Base-by-base conservation (phyloP, 768 basidiomycete genomes). In the Mycena vitilis region DNA sequence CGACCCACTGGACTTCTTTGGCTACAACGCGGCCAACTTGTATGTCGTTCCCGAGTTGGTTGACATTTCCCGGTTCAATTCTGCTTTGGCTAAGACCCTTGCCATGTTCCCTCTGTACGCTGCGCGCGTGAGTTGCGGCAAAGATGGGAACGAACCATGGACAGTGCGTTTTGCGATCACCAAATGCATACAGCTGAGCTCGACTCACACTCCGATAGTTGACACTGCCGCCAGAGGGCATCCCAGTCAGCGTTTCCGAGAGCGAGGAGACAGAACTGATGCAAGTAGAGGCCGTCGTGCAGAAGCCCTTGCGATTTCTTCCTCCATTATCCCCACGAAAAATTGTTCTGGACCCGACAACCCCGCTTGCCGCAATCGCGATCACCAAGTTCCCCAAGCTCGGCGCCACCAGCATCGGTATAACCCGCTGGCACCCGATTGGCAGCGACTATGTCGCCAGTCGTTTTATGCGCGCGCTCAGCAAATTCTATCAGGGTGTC, bases 401-500 rank as follows among this genome's bases (percentile, higher is more conserved):
- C 12, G 55, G 60, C 4, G 40, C 23, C 15, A 67, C 54, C 10
- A 51, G 66, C 20, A 58, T 67, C 13, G 66, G 60, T 25, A 57
- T 67, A 22, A 56, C 47, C 6, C 60, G 66, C 22, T 67, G 66
- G 66, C 66, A 67, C 34, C 66, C 60, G 12, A 62, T 67, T 16
- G 66, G 66, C 15, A 67, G 66, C 38, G 66, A 67, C 34, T 62
- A 57, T 44, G 66, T 67, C 15, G 66, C 66, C n/a, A 62, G 54
- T 47, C 54, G 60, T 8, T 67, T 67, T 25, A 67, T 67, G n/a
- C 53, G 66, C 6, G 25, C 60, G 11, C 44, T 67, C 8, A 67
- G 66, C 48, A 56, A 49, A 18, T 51, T 57, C 5, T 67, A 67
- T 37, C 11, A 9, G 11, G 60, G 42, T 23, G 38, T 38, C 5